Evolutionary conservation across 192 early-diverging fungal species (phyloP).

Genomic region (Pilaira anomala): DNA sequence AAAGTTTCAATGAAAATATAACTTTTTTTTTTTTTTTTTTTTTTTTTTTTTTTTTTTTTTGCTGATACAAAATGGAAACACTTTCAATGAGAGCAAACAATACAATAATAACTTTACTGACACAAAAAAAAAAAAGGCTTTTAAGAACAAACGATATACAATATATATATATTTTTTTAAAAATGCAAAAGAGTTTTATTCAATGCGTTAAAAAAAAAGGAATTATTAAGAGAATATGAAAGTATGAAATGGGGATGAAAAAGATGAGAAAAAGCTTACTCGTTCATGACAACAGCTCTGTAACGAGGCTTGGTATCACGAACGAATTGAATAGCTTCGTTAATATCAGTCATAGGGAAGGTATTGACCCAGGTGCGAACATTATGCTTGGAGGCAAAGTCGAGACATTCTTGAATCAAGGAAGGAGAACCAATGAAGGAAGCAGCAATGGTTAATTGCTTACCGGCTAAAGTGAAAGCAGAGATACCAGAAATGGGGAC

Average conservation of each 20-base stretch:
- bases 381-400: conserved; percentile 60
- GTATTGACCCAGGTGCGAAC: conserved; percentile 62
- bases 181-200: no score
- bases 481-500: conserved; percentile 42
- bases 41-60: no score
- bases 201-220: no score
- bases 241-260: neutral
- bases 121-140: no score
- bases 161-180: no score
- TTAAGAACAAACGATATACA: no score
- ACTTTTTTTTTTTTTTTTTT: no score
- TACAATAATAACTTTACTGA: no score
- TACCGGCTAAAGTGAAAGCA: conserved; percentile 38
- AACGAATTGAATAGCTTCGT: conserved; percentile 60
- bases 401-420: conserved; percentile 59
- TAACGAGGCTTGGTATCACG: conserved; percentile 63
- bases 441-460: conserved; percentile 54
- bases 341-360: conserved; percentile 60
- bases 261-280: conserved; percentile 4
- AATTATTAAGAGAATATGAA: no score
- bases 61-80: no score
- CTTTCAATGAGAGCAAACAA: no score
- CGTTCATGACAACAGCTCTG: conserved; percentile 69
- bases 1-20: no score
- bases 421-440: conserved; percentile 64